These are phyloP conservation scores for Pseudoperonospora humuli DNA, from an alignment of 352 stramenopile species.

Conservation along the genomic window DNA sequence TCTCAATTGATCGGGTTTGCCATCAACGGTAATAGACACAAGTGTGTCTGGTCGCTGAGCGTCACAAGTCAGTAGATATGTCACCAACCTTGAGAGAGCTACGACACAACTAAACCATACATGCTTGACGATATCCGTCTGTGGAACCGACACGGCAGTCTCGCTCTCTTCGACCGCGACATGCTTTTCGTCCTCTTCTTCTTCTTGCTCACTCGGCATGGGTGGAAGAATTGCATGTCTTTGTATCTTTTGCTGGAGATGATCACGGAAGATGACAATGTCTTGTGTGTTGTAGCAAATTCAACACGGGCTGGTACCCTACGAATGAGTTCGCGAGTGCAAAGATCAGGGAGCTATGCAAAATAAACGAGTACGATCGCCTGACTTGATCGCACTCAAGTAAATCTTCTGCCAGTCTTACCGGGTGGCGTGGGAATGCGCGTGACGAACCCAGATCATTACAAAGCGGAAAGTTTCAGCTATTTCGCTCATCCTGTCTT, in stretches of 20 bases:
- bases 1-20: constrained; percentile 90
- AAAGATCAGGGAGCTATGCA: constrained; percentile 53
- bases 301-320: constrained; percentile 86
- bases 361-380: neutral
- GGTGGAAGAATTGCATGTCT: constrained; percentile 75
- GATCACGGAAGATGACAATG: constrained; percentile 89
- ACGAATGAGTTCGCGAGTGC: constrained; percentile 59
- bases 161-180: constrained; percentile 17
- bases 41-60: constrained; percentile 89
- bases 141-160: constrained; percentile 17
- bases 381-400: neutral
- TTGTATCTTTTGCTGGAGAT: constrained; percentile 89
- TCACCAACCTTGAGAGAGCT: neutral
- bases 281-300: constrained; percentile 91
- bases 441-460: constrained; percentile 84
- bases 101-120: constrained; percentile 22
- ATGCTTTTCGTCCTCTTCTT: constrained; percentile 23
- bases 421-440: constrained; percentile 74
- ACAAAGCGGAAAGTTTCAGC: constrained; percentile 86
- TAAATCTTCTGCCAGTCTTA: constrained; percentile 17
- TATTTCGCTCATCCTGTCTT: no score
- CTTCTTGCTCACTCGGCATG: constrained; percentile 31
- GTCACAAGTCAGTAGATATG: constrained; percentile 21
- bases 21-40: constrained; percentile 86
- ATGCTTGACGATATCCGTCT: constrained; percentile 78